Base-by-base conservation (phyloP, 2,329 filamentous ascomycete genomes). In the Colletotrichum scovillei region DNA sequence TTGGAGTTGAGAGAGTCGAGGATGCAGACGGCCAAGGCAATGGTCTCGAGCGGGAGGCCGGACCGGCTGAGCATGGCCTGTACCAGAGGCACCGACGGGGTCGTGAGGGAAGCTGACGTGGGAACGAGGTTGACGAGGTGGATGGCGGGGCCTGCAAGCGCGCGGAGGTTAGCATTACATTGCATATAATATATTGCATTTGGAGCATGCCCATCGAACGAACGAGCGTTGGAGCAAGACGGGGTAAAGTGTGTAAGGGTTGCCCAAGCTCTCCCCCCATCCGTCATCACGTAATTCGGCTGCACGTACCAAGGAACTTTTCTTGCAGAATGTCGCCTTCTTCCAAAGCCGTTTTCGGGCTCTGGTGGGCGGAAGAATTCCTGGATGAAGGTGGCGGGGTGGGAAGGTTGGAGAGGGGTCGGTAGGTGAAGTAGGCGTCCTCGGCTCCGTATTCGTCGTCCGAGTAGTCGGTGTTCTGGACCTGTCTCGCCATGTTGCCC, bases 121-220 rank as follows among this genome's bases (percentile, higher is more conserved):
- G 91, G 91, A 69, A 93, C 87, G 80, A 93, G 87, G 80, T 92
- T 92, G 77, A 90, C 89, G 69, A 93, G 87, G 78, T 92, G 91
- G 62, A 90, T 88, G 75, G 91, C 90, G 66, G 91, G 89, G 73
- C 91, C 91, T 93, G 79, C 62, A 78, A 49, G 67, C 32, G 42
- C 26, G 62, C 32, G 56, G 65, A 66, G 65, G 74, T 77, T 73
- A 74, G 72, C 65, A 67, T 32, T 64, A 22, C 55, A 67, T 63
- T 74, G 67, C 65, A 67, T 66, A 69, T 46, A 69, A 28, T n/a
- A 49, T 22, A 53, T 62, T 64, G 76, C 73, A 72, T 78, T 79
- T 78, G 78, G 46, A 78, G 73, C 53, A 79, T 69, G 38, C 52
- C 57, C 38, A 35, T 42, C 11, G 59, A 28, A 55, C 42, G 28